phyloP scores from a whole-genome alignment of 2,329 filamentous ascomycete species.

The Ambrosiella beaveri region DNA sequence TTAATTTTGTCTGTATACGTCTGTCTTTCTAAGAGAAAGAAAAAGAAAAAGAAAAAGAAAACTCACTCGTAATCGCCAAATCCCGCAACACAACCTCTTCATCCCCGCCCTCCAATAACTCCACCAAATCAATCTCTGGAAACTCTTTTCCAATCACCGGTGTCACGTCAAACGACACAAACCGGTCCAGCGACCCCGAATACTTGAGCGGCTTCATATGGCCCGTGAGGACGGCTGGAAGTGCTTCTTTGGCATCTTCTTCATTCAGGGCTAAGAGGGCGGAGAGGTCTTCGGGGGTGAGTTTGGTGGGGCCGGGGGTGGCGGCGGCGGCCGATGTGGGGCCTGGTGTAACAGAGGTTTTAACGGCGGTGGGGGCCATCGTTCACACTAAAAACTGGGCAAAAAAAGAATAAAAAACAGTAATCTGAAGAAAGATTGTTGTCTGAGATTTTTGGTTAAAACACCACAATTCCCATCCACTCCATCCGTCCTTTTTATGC shows the following conservation, averaged over 20 bases:
- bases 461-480: too few relatives aligned
- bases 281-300: neutral
- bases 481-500: too few relatives aligned
- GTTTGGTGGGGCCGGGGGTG: neutral
- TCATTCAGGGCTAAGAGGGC: neutral
- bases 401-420: too few relatives aligned
- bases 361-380: too few relatives aligned
- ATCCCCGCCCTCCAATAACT: conserved; percentile 43
- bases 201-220: conserved; percentile 26
- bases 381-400: too few relatives aligned
- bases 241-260: neutral
- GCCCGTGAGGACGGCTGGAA: conserved; percentile 1
- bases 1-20: neutral
- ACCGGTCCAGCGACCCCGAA: conserved; percentile 32
- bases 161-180: conserved; percentile 40
- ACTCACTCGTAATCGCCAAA: conserved; percentile 46
- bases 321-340: too few relatives aligned
- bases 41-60: neutral
- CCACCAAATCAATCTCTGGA: conserved; percentile 38
- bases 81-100: conserved; percentile 47
- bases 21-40: neutral
- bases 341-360: too few relatives aligned
- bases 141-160: conserved; percentile 47
- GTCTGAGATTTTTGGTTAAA: too few relatives aligned
- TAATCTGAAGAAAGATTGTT: neutral